Base-by-base conservation (phyloP, 352 stramenopile species). In the Pythium volutum region DNA sequence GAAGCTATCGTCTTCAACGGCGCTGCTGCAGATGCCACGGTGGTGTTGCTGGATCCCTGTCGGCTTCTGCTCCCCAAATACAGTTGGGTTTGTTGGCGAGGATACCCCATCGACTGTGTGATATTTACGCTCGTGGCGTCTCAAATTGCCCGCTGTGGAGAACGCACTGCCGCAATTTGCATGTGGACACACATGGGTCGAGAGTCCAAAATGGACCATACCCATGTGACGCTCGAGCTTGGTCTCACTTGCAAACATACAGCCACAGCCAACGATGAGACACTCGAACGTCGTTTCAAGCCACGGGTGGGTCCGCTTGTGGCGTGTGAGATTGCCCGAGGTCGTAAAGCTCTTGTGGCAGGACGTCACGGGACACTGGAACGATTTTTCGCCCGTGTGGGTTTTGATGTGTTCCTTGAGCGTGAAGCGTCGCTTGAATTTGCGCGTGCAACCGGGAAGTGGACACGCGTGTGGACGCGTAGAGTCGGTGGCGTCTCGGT, bases 331-430 rank as follows among this genome's bases (percentile, higher is more conserved):
- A 51, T 90, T 90, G n/a, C 81, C 78, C 1, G 78, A 84, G n/a
- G 81, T 88, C 56, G 71, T 88, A 31, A 90, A 91, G 6, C 78
- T 74, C 74, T 90, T 92, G 58, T 68, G 60, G 51, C 82, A 92
- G 20, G 61, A 69, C 7, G 18, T 15, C 10, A 62, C 45, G 26
- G 80, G 75, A 22, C 60, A 67, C 4, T 41, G 22, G 38, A 67
- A 67, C 25, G 80, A 78, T 58, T 88, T 77, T 55, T 88, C 80
- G 18, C 80, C 82, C 39, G 80, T 89, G 73, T 91, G 82, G 38
- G 81, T 87, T 74, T 90, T 90, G 57, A 89, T 72, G 62, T 92
- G 82, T 34, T 88, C 78, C 43, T 82, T 83, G 50, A 88, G 62
- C 31, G 82, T 88, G 62, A 83, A 89, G 53, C 84, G 84, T 57